Evolutionary conservation across 2,329 filamentous ascomycete species (phyloP), one percentile per base, ranked within the genome.

Genomic region (Sporothrix euskadiensis): DNA sequence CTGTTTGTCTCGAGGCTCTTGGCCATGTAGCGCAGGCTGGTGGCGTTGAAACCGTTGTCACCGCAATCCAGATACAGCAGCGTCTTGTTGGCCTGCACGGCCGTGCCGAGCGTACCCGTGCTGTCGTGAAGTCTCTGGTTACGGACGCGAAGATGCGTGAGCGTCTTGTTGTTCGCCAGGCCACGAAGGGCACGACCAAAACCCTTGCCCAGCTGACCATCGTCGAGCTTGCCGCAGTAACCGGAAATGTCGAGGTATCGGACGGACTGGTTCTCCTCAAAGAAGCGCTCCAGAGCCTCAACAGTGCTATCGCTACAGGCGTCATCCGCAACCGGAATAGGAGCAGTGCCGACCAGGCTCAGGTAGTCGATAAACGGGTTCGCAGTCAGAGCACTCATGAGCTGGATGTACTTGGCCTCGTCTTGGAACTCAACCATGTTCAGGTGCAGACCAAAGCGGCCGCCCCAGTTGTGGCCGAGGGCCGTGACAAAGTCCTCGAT

Each of bases 381-480:
- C n/a, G 82, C 77, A 0, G 86, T 83, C 69, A 89, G 79, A 2
- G 87, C 85, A 19, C 79, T 81, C 74, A 89, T 79, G 4, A 89
- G 82, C 71, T 83, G 83, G 72, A 87, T 82, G 76, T 87, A 89
- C 77, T 83, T 87, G 10, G 78, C 78, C 77, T 88, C 87, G 54
- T 84, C 79, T 26, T 82, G 81, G 76, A 89, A 88, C 74, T 88
- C 86, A n/a, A 88, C 81, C 86, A 89, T 88, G 75, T 88, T 85
- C 74, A 88, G 79, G 75, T 86, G 85, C 30, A 89, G 79, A 32
- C 83, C 84, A 74, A 82, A 84, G 0, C 86, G 86, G 1, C 85
- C 85, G 2, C 74, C 71, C 75, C 84, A 83, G 16, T 84, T 84
- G 71, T 81, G 79, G 0, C 82, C 80, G 35, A 89, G 83, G 8